These are phyloP conservation scores for Fusarium nanum DNA, from an alignment of 2,329 filamentous ascomycete species.

Conservation along the genomic window DNA sequence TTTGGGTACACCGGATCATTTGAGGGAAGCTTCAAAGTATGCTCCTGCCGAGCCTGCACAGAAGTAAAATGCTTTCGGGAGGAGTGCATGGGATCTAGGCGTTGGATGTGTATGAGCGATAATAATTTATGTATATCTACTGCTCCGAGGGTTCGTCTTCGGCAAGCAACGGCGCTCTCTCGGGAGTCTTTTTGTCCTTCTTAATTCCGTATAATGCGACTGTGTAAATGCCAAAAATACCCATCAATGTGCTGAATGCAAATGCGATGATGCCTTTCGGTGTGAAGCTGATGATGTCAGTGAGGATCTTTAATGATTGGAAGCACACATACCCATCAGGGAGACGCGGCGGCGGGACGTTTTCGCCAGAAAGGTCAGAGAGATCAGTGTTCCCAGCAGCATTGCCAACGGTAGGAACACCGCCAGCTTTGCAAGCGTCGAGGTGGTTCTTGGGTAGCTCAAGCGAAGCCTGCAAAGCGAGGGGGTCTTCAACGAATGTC, in stretches of 20 bases:
- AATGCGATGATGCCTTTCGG: slow-evolving; percentile 77
- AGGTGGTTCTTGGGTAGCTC: slow-evolving; percentile 70
- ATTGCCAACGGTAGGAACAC: slow-evolving; percentile 71
- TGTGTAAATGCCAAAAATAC: slow-evolving; percentile 73
- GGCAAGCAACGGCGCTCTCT: slow-evolving; percentile 42
- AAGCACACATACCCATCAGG: slow-evolving; percentile 66
- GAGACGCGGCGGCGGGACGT: slow-evolving; percentile 64
- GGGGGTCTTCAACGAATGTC: slow-evolving; percentile 72
- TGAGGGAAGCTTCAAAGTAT: slow-evolving; percentile 43
- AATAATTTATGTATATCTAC: slow-evolving; percentile 16
- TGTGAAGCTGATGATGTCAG: slow-evolving; percentile 65
- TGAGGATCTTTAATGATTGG: neutral
- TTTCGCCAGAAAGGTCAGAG: slow-evolving; percentile 72
- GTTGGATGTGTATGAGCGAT: slow-evolving; percentile 6
- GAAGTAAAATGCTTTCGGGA: neutral
- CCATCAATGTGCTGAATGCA: slow-evolving; percentile 76
- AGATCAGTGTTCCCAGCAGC: slow-evolving; percentile 79
- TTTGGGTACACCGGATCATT: slow-evolving; percentile 45
- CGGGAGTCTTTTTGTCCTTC: slow-evolving; percentile 30
- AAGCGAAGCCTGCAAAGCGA: slow-evolving; percentile 69
- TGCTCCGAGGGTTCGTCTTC: slow-evolving; percentile 1
- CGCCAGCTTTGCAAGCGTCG: slow-evolving; percentile 66
- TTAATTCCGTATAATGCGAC: slow-evolving; percentile 72
- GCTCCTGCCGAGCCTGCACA: slow-evolving; percentile 20
- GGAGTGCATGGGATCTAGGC: neutral